Evolutionary conservation across 768 basidiomycete species (phyloP).

Genomic region (Mycena crocata): DNA sequence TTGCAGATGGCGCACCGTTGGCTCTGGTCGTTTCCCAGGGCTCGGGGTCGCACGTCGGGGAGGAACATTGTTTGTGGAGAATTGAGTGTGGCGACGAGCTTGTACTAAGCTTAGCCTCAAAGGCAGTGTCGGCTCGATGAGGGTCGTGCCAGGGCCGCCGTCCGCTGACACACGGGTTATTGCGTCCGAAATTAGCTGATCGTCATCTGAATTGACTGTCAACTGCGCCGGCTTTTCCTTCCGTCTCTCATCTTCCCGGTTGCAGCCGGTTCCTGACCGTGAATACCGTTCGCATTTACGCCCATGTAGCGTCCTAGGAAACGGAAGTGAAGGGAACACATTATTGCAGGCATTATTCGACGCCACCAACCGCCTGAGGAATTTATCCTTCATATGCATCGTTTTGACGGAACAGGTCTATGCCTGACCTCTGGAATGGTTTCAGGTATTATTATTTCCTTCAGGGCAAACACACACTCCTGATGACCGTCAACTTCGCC

Average conservation of each 20-base stretch:
- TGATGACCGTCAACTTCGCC: too few relatives aligned
- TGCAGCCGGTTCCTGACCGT: neutral
- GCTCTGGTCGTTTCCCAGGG: neutral
- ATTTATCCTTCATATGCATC: too few relatives aligned
- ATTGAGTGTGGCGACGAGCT: neutral
- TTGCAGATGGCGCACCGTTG: too few relatives aligned
- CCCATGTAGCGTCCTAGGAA: too few relatives aligned
- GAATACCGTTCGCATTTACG: too few relatives aligned
- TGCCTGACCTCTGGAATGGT: too few relatives aligned
- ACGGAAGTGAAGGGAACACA: too few relatives aligned
- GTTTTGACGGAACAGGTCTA: too few relatives aligned
- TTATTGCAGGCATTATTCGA: too few relatives aligned
- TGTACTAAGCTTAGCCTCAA: neutral
- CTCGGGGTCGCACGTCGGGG: conserved; percentile 1
- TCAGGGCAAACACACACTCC: too few relatives aligned
- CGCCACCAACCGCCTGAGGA: too few relatives aligned
- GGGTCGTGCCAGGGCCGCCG: neutral
- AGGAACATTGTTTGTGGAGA: conserved; percentile 17
- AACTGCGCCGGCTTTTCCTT: neutral
- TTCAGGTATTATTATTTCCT: too few relatives aligned
- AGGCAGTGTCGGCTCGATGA: conserved; percentile 4
- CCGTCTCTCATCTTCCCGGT: neutral
- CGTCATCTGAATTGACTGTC: conserved; percentile 10
- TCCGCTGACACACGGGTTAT: conserved; percentile 5
- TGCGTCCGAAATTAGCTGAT: neutral